A percentile compares a stretch with the other conserved stretches of the same genome.
Evolutionary conservation across 805 yeast genomes (phyloP).

Genomic region (Pichia scutulata): DNA sequence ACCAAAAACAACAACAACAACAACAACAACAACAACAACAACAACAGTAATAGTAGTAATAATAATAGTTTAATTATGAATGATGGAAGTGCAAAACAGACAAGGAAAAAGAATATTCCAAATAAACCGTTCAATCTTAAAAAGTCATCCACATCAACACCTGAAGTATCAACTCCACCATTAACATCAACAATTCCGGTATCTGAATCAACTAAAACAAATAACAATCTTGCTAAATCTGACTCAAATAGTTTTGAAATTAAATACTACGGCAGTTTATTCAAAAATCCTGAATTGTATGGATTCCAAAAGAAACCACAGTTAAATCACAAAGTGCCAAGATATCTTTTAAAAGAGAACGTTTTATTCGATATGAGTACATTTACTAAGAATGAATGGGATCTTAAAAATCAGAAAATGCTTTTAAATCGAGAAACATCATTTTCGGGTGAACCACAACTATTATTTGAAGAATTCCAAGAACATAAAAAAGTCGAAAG

Average conservation of each 20-base stretch:
- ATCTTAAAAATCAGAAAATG: constrained; percentile 56
- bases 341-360: constrained; percentile 27
- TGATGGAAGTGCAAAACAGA: neutral
- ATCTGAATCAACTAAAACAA: neutral
- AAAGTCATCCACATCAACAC: neutral
- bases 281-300: constrained; percentile 20
- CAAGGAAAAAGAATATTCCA: neutral
- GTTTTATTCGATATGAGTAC: constrained; percentile 29
- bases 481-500: constrained; percentile 70
- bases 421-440: constrained; percentile 46
- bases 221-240: neutral
- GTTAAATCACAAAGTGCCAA: constrained; percentile 19
- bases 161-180: neutral
- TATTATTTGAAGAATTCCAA: constrained; percentile 69
- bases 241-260: constrained; percentile 15
- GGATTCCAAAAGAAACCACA: constrained; percentile 23
- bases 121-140: neutral
- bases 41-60: constrained; percentile 3
- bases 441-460: constrained; percentile 48
- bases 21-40: neutral
- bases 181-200: neutral
- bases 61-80: neutral
- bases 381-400: constrained; percentile 52
- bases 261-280: constrained; percentile 26
- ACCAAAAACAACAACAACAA: neutral